Conservation (phyloP, 1,284 basidiomycete genomes). For the Athelia sp. region DNA sequence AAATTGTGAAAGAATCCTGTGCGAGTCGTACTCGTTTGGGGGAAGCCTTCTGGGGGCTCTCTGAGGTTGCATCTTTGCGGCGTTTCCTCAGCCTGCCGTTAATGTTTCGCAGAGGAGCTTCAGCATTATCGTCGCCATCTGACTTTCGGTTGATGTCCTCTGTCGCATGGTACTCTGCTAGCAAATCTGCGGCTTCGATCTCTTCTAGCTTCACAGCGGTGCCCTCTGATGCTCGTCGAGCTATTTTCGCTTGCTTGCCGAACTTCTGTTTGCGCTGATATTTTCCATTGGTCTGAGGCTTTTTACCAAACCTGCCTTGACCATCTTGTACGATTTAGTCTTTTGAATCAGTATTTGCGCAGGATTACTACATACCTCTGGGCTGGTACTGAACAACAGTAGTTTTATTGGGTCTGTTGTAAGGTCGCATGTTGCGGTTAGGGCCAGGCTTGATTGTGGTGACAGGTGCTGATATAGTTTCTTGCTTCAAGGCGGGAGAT, state of each 20-base stretch:
- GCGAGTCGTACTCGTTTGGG: neutral
- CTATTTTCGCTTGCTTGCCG: constrained; percentile 21
- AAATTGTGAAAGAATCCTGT: neutral
- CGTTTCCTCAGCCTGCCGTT: constrained; percentile 1
- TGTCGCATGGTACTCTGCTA: neutral
- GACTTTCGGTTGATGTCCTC: neutral
- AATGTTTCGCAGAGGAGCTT: neutral
- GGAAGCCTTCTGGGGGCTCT: neutral
- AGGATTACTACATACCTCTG: neutral
- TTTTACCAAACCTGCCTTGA: constrained; percentile 1
- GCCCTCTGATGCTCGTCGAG: constrained; percentile 35
- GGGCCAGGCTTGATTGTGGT: neutral
- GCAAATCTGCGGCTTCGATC: constrained; percentile 3
- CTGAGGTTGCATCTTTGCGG: neutral
- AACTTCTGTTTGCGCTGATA: constrained; percentile 33
- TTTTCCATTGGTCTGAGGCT: constrained; percentile 42
- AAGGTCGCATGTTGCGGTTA: neutral
- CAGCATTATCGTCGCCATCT: neutral
- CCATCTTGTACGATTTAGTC: neutral
- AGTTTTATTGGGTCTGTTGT: neutral
- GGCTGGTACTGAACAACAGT: neutral
- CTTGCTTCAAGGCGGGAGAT: neutral
- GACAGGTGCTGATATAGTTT: neutral
- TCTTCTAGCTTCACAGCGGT: constrained; percentile 32
- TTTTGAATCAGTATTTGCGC: neutral